Conservation (phyloP, 305 asterid genomes). For the Solanum hybrid region DNA sequence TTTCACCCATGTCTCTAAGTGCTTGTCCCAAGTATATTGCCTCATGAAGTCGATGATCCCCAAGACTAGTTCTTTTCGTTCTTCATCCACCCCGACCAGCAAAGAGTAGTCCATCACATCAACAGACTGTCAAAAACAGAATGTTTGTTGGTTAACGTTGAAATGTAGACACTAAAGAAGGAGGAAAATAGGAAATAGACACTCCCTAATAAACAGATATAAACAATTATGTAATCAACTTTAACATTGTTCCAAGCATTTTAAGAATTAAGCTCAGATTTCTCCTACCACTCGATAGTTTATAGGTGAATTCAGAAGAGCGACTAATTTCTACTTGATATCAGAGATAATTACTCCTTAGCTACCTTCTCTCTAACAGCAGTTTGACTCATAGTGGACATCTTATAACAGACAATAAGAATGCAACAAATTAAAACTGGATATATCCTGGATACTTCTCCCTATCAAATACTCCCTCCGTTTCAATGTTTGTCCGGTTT, state of each 20-base stretch:
- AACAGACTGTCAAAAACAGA: slow-evolving; percentile 42
- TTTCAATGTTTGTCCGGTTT: not conserved
- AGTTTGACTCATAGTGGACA: not conserved
- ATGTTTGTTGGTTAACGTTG: not conserved
- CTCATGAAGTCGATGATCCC: slow-evolving; percentile 97
- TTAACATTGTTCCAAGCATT: not conserved
- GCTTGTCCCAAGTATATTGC: slow-evolving; percentile 97
- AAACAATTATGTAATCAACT: not conserved
- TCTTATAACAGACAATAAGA: not conserved
- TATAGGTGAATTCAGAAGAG: not conserved
- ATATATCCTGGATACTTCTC: not conserved
- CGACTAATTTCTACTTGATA: not conserved
- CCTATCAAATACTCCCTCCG: not conserved
- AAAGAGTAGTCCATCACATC: slow-evolving; percentile 95
- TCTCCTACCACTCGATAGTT: not conserved
- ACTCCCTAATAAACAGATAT: not conserved
- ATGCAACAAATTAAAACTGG: not conserved
- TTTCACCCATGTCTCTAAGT: slow-evolving; percentile 93
- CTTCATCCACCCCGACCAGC: slow-evolving; percentile 89
- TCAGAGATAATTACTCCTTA: not conserved
- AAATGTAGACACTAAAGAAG: not conserved
- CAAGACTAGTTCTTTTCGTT: slow-evolving; percentile 62
- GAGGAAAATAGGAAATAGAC: not conserved
- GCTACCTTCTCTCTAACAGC: not conserved
- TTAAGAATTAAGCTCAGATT: not conserved